Conservation (phyloP, 2,329 filamentous ascomycete genomes). For the Verticillium dahliae region DNA sequence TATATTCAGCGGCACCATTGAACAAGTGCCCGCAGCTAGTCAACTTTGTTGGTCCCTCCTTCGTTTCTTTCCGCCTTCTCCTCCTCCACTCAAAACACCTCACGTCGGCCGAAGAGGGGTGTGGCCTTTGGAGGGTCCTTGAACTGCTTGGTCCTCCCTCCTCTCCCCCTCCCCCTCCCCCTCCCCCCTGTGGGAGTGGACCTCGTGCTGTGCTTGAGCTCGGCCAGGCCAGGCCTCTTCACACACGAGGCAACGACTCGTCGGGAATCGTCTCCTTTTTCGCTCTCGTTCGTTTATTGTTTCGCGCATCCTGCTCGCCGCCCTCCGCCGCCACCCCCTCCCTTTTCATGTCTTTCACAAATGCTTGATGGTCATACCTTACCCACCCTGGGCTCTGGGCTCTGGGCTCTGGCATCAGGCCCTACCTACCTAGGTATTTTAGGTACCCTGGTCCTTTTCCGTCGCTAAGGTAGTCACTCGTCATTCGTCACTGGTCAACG, state of each 20-base stretch:
- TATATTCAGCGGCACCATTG: background rate
- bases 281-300: background rate
- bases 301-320: background rate
- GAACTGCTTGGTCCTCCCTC: background rate
- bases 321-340: background rate
- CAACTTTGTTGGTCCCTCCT: background rate
- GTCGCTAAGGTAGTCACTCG: background rate
- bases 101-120: background rate
- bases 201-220: background rate
- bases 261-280: background rate
- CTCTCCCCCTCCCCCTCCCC: too few species aligned
- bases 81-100: background rate
- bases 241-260: background rate
- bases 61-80: background rate
- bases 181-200: background rate
- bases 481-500: background rate
- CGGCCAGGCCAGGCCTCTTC: background rate
- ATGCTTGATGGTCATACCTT: background rate
- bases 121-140: background rate
- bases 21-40: background rate
- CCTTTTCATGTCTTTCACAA: background rate
- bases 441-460: background rate
- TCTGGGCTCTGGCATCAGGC: background rate
- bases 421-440: too few species aligned
- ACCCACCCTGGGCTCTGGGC: background rate